These are phyloP conservation scores for Yamadazyma ubonensis DNA, from an alignment of 805 yeast species.

Conservation along the genomic window DNA sequence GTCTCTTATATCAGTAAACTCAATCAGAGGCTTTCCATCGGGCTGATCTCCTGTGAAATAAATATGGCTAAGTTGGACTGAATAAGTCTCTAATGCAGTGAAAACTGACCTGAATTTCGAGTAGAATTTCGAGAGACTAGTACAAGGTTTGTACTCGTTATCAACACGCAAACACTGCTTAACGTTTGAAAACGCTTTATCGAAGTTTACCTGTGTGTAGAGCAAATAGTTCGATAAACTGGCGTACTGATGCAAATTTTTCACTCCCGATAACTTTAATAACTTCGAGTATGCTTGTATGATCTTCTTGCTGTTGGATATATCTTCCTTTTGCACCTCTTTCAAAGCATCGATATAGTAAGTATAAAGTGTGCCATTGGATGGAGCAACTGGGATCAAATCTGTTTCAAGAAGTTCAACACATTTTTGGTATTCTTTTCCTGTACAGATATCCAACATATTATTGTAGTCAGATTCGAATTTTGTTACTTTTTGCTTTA, in stretches of 20 bases:
- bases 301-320: constrained; percentile 12
- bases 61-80: constrained; percentile 32
- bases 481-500: constrained; percentile 15
- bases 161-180: constrained; percentile 75
- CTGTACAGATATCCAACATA: not conserved
- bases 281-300: constrained; percentile 27
- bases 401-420: constrained; percentile 23
- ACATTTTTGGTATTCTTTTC: constrained; percentile 3
- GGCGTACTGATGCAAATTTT: constrained; percentile 25
- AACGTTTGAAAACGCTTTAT: constrained; percentile 49
- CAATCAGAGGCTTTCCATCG: constrained; percentile 15
- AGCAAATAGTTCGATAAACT: constrained; percentile 32
- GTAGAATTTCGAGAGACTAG: constrained; percentile 51
- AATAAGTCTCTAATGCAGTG: constrained; percentile 43
- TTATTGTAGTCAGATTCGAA: constrained; percentile 17
- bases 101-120: constrained; percentile 44
- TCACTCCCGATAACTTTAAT: constrained; percentile 27
- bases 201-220: constrained; percentile 53
- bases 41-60: constrained; percentile 16
- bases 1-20: constrained; percentile 24
- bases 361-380: constrained; percentile 24
- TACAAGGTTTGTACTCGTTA: constrained; percentile 67
- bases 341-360: constrained; percentile 27
- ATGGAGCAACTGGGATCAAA: constrained; percentile 41
- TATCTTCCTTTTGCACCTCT: constrained; percentile 13